These are phyloP conservation scores for Aspergillus glaucus DNA, from an alignment of 2,329 filamentous ascomycete species.

Conservation along the genomic window DNA sequence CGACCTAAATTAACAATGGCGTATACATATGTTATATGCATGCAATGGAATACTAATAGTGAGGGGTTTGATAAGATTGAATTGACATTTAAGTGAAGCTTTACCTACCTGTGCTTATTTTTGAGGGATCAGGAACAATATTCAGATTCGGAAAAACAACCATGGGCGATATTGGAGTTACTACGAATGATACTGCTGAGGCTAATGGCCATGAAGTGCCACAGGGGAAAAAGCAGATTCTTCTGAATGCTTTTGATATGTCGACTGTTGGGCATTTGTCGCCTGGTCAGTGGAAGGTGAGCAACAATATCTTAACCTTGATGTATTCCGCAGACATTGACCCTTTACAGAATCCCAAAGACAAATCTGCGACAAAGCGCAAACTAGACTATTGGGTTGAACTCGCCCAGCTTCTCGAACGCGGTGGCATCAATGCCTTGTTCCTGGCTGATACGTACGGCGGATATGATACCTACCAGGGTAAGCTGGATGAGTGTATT, in stretches of 20 bases:
- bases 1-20: background rate
- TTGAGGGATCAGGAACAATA: background rate
- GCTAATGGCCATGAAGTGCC: background rate
- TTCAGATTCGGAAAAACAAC: background rate
- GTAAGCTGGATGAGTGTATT: constrained; percentile 55
- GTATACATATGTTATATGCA: background rate
- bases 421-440: constrained; percentile 57
- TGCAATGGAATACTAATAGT: background rate
- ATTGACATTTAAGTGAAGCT: too few species aligned
- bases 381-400: constrained; percentile 59
- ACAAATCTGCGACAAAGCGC: constrained; percentile 56
- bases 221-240: constrained; percentile 46
- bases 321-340: constrained; percentile 2
- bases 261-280: constrained; percentile 59
- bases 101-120: background rate
- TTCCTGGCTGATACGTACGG: constrained; percentile 63
- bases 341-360: constrained; percentile 48
- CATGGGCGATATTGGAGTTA: constrained; percentile 13
- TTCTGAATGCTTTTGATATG: constrained; percentile 63
- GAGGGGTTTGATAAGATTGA: background rate
- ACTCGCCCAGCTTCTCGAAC: constrained; percentile 56
- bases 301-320: constrained; percentile 1
- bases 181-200: background rate
- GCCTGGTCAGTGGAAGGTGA: constrained; percentile 61
- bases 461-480: constrained; percentile 58